These are phyloP conservation scores for Camellia japonica DNA, from an alignment of 148 eudicot genomes.

Conservation along the genomic window DNA sequence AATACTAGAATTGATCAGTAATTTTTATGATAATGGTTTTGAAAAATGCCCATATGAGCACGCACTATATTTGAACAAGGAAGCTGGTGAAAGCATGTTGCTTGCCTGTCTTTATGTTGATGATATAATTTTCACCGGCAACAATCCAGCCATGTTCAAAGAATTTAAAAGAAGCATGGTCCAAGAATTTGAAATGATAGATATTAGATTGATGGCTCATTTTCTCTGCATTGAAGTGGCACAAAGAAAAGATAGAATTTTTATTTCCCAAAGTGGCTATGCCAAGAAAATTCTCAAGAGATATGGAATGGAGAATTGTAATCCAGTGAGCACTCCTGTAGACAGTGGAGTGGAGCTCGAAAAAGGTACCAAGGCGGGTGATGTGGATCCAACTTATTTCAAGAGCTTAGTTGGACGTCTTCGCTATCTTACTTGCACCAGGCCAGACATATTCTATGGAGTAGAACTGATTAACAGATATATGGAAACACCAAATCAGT, in stretches of 20 bases:
- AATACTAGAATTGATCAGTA: not conserved
- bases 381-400: not conserved
- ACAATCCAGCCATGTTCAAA: not conserved
- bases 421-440: not conserved
- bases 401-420: not conserved
- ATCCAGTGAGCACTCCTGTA: not conserved
- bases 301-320: not conserved
- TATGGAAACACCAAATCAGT: not conserved
- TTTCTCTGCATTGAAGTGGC: not conserved
- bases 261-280: not conserved
- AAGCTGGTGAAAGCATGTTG: not conserved
- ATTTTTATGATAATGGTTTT: not conserved
- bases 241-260: not conserved
- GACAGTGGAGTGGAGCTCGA: not conserved
- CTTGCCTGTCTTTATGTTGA: not conserved
- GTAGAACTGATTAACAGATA: not conserved
- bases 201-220: not conserved
- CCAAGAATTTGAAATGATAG: too few species aligned
- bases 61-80: not conserved
- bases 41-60: not conserved
- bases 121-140: not conserved
- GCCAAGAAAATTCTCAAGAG: not conserved
- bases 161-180: too few species aligned
- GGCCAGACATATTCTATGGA: not conserved
- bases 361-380: not conserved